Percentiles rank a stretch among this genome's conserved stretches.
These are phyloP conservation scores for Talaromyces wortmannii DNA, from an alignment of 495 filamentous ascomycete species.

Conservation along the genomic window DNA sequence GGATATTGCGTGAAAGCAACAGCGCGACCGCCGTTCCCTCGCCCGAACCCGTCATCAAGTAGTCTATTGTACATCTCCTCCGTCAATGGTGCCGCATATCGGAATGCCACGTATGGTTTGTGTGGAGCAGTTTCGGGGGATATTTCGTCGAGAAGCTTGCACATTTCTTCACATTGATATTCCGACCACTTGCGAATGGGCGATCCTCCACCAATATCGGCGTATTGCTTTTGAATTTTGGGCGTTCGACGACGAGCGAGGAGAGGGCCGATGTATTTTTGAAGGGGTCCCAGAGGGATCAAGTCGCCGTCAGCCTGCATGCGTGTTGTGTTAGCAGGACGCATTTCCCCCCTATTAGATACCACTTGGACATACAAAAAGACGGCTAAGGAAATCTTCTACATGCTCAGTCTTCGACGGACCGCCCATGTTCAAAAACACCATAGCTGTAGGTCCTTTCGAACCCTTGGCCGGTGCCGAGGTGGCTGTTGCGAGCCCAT, in stretches of 20 bases:
- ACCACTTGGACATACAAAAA: conserved; percentile 62
- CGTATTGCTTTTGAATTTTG: conserved; percentile 93
- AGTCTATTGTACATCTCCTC: conserved; percentile 84
- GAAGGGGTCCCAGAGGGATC: conserved; percentile 91
- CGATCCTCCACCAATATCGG: conserved; percentile 90
- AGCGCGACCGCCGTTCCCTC: conserved; percentile 78
- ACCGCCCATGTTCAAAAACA: conserved; percentile 99
- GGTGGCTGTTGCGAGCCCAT: conserved; percentile 55
- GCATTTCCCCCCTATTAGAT: background rate
- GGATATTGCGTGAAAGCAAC: conserved; percentile 99
- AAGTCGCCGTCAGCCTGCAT: conserved; percentile 81
- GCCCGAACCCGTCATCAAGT: conserved; percentile 81
- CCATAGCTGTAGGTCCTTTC: conserved; percentile 83
- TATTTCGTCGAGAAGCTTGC: conserved; percentile 84
- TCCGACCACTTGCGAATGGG: conserved; percentile 98
- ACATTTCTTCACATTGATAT: conserved; percentile 87
- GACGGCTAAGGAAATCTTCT: conserved; percentile 79
- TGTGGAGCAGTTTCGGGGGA: conserved; percentile 93
- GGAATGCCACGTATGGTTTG: conserved; percentile 98
- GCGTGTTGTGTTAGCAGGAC: background rate
- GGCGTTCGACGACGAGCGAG: conserved; percentile 83
- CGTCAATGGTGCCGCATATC: conserved; percentile 89
- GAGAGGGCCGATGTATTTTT: conserved; percentile 82
- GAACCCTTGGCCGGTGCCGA: conserved; percentile 63
- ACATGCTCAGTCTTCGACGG: conserved; percentile 87